Evolutionary conservation across 768 basidiomycete genomes (phyloP).

Genomic region (Amyloporia xantha): DNA sequence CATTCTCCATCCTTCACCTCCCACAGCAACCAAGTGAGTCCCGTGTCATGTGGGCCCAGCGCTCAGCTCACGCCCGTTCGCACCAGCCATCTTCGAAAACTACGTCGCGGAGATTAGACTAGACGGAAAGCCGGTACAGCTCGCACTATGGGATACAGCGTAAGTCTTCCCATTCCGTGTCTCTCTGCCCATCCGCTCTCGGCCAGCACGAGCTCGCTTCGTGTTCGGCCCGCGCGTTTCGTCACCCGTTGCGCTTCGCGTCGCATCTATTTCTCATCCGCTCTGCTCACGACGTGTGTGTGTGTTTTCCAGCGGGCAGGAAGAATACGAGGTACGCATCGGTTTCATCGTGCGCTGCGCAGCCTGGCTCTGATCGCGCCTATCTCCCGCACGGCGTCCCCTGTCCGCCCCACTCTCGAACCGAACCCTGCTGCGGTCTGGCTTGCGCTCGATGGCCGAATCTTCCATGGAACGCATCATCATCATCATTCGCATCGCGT

Average conservation of each 20-base stretch:
- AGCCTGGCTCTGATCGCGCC: neutral
- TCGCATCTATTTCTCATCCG: neutral
- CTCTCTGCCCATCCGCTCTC: too few species aligned
- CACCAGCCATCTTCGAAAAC: constrained; percentile 90
- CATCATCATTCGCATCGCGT: neutral
- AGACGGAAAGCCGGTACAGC: constrained; percentile 95
- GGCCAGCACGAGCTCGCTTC: too few species aligned
- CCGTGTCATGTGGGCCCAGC: neutral
- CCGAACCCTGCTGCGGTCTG: too few species aligned
- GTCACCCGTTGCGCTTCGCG: too few species aligned
- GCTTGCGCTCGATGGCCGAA: too few species aligned
- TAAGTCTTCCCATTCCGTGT: constrained; percentile 30
- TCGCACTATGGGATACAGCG: constrained; percentile 99
- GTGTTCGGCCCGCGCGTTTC: neutral
- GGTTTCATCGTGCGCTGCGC: neutral
- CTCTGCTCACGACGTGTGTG: neutral
- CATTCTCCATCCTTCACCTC: too few species aligned
- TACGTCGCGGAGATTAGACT: constrained; percentile 98
- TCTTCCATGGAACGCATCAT: too few species aligned
- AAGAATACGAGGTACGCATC: constrained; percentile 85
- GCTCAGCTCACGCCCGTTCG: neutral
- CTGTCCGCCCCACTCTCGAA: neutral
- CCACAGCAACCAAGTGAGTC: constrained; percentile 42
- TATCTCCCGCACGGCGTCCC: constrained; percentile 1
- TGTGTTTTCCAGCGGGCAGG: constrained; percentile 79